These are phyloP conservation scores for Sonneratia caseolaris DNA, from an alignment of 345 rosid genomes.

Conservation along the genomic window DNA sequence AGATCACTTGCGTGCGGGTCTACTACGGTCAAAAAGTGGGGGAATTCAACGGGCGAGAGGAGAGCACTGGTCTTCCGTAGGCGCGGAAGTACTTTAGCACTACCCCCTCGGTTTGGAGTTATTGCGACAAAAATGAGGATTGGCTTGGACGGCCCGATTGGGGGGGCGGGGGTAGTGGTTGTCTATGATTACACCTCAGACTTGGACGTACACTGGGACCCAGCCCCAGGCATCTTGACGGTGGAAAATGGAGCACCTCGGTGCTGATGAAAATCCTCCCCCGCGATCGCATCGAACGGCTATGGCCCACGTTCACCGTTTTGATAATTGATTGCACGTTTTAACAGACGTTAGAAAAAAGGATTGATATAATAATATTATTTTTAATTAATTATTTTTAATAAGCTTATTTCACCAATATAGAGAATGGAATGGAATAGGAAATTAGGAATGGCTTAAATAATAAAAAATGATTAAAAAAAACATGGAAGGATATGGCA, in stretches of 20 bases:
- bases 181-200: constrained; percentile 1
- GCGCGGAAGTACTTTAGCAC: background rate
- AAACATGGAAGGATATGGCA: too few species aligned
- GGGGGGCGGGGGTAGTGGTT: background rate
- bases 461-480: too few species aligned
- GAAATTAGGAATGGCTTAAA: too few species aligned
- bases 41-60: background rate
- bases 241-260: background rate
- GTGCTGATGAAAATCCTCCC: background rate
- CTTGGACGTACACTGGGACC: background rate
- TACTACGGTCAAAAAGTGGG: background rate
- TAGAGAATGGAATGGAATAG: too few species aligned
- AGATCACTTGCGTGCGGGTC: constrained; percentile 1
- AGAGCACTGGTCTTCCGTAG: background rate
- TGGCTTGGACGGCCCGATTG: background rate
- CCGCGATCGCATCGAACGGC: background rate
- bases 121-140: background rate
- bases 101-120: background rate
- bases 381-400: too few species aligned
- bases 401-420: too few species aligned
- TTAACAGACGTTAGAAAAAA: too few species aligned
- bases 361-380: too few species aligned
- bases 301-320: background rate
- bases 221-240: background rate
- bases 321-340: background rate